These are phyloP conservation scores for Micromonas commoda DNA, from an alignment of 139 green algal species.

Conservation along the genomic window DNA sequence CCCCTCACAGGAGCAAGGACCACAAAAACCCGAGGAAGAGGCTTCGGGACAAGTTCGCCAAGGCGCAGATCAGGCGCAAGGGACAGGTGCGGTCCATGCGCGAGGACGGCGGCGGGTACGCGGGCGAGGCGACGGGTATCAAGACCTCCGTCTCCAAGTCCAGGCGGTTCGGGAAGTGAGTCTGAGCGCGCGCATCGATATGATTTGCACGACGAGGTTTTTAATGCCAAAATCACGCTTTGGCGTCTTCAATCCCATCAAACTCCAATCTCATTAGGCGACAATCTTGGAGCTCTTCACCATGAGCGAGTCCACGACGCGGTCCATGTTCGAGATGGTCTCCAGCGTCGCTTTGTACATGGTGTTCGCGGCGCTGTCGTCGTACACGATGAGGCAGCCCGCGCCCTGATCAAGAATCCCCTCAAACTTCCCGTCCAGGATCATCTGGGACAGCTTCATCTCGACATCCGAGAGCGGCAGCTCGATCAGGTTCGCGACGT, in stretches of 20 bases:
- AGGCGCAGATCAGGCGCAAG: slow-evolving; percentile 72
- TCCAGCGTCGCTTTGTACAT: slow-evolving; percentile 58
- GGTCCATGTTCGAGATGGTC: slow-evolving; percentile 70
- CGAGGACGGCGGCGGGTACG: slow-evolving; percentile 54
- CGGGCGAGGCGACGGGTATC: slow-evolving; percentile 90
- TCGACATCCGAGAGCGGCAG: slow-evolving; percentile 73
- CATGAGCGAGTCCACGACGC: slow-evolving; percentile 66
- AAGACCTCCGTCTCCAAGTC: slow-evolving; percentile 76
- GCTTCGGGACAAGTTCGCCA: slow-evolving; percentile 34
- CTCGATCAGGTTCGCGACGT: slow-evolving; percentile 83
- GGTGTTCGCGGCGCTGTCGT: slow-evolving; percentile 49
- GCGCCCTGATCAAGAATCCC: slow-evolving; percentile 86
- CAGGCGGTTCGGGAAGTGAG: slow-evolving; percentile 35
- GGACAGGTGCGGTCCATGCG: slow-evolving; percentile 75
- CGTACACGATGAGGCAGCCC: slow-evolving; percentile 87
- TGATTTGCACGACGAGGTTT: neutral
- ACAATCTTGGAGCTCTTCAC: slow-evolving; percentile 11
- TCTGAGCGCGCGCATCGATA: too few relatives aligned
- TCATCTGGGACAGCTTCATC: slow-evolving; percentile 94
- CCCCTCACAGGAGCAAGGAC: slow-evolving; percentile 82
- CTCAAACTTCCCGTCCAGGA: slow-evolving; percentile 92
- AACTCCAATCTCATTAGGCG: too few relatives aligned
- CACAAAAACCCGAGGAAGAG: slow-evolving; percentile 89
- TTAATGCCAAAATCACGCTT: too few relatives aligned
- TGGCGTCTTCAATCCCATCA: too few relatives aligned